Evolutionary conservation across 2,329 filamentous ascomycete species (phyloP).

Genomic region (Colletotrichum paranaense): DNA sequence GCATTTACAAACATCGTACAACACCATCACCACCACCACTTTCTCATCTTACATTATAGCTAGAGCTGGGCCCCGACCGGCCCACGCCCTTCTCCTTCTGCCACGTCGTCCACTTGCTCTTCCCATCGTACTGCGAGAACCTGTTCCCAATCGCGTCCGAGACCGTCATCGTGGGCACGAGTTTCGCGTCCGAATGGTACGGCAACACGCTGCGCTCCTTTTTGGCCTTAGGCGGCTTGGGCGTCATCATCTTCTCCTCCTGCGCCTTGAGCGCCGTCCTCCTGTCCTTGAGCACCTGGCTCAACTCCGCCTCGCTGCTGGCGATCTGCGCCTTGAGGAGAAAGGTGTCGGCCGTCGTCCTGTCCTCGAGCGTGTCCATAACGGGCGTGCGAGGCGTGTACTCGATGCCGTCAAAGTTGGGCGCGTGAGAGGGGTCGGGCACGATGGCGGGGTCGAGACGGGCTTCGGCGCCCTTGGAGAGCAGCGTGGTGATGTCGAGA

Average conservation of each 20-base stretch:
- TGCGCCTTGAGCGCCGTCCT: slow-evolving; percentile 49
- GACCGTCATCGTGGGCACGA: slow-evolving; percentile 49
- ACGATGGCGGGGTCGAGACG: slow-evolving; percentile 73
- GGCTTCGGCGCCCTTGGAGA: slow-evolving; percentile 77
- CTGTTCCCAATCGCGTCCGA: slow-evolving; percentile 45
- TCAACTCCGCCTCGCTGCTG: slow-evolving; percentile 77
- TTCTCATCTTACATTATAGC: slow-evolving; percentile 24
- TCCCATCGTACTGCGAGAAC: slow-evolving; percentile 29
- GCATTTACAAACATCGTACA: slow-evolving; percentile 18
- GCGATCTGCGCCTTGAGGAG: slow-evolving; percentile 91
- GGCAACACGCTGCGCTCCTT: slow-evolving; percentile 44
- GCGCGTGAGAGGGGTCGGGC: slow-evolving; percentile 63
- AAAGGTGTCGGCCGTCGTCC: slow-evolving; percentile 57
- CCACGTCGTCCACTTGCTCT: slow-evolving; percentile 32
- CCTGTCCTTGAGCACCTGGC: slow-evolving; percentile 74
- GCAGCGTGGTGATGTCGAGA: slow-evolving; percentile 82
- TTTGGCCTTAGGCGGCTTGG: slow-evolving; percentile 7
- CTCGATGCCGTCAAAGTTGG: slow-evolving; percentile 68
- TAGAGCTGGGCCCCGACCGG: slow-evolving; percentile 32
- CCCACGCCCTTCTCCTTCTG: slow-evolving; percentile 33
- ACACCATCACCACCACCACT: not conserved
- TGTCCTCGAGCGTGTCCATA: slow-evolving; percentile 76
- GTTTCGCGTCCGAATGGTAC: slow-evolving; percentile 48
- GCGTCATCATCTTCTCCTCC: slow-evolving; percentile 40
- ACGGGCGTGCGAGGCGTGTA: slow-evolving; percentile 82